phyloP scores from a whole-genome alignment of 2,329 filamentous ascomycete species.

The Corynespora cassiicola region DNA sequence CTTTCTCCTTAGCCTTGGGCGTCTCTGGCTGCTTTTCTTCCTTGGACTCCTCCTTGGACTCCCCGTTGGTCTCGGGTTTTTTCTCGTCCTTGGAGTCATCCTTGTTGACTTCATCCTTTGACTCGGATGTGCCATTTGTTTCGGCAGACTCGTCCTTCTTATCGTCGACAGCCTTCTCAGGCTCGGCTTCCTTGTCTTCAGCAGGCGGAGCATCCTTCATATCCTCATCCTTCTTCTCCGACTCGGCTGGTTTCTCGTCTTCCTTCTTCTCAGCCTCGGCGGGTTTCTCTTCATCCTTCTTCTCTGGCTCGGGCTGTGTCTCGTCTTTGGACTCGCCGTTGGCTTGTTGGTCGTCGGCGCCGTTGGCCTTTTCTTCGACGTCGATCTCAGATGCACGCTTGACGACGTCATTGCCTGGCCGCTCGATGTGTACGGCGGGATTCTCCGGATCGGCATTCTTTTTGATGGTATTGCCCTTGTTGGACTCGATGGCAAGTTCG shows the following conservation, averaged over 20 bases:
- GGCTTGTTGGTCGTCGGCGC: constrained; percentile 35
- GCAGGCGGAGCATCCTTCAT: constrained; percentile 34
- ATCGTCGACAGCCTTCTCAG: constrained; percentile 38
- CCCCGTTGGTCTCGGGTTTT: constrained; percentile 14
- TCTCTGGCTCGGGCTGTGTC: constrained; percentile 31
- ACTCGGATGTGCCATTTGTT: constrained; percentile 37
- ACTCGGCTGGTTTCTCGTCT: constrained; percentile 26
- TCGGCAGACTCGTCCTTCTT: constrained; percentile 38
- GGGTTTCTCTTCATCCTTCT: constrained; percentile 41
- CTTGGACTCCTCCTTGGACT: constrained; percentile 36
- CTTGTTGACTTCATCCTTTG: constrained; percentile 35
- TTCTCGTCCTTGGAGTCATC: constrained; percentile 21
- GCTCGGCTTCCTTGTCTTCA: constrained; percentile 27
- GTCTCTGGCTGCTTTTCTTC: constrained; percentile 33
- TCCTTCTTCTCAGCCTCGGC: constrained; percentile 25
- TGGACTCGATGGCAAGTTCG: constrained; percentile 66
- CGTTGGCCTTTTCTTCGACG: constrained; percentile 56
- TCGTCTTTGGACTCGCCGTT: constrained; percentile 45
- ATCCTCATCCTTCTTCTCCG: constrained; percentile 47
- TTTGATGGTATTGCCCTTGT: constrained; percentile 69
- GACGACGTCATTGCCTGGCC: constrained; percentile 69
- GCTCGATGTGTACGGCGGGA: constrained; percentile 65
- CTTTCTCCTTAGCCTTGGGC: constrained; percentile 33
- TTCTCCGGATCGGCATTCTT: constrained; percentile 67
- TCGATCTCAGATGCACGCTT: constrained; percentile 68